Evolutionary conservation across 1,139 yeast species (phyloP).

Genomic region (Saccharomyces hybrid): DNA sequence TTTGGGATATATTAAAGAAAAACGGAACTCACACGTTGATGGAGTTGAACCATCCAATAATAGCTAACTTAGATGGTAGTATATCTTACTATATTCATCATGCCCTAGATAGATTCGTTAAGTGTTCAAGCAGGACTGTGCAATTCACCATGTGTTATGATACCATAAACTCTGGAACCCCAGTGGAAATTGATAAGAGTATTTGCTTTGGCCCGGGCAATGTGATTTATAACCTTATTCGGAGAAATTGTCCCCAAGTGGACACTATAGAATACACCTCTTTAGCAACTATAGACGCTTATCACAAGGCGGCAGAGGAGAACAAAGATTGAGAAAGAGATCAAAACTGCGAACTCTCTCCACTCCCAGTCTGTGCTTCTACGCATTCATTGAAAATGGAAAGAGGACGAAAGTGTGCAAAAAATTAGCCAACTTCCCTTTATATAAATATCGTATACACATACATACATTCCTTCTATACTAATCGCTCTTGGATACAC

Average conservation of each 20-base stretch:
- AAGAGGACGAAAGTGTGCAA: neutral
- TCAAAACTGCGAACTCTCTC: neutral
- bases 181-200: conserved; percentile 12
- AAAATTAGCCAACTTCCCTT: neutral
- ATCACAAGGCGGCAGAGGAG: conserved; percentile 5
- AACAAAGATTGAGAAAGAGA: neutral
- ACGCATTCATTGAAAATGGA: neutral
- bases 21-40: conserved; percentile 22
- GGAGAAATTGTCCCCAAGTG: conserved; percentile 21
- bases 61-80: conserved; percentile 28
- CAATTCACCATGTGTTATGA: conserved; percentile 29
- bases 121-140: conserved; percentile 29
- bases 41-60: conserved; percentile 23
- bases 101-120: conserved; percentile 30
- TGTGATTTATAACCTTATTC: conserved; percentile 24
- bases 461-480: neutral
- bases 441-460: neutral
- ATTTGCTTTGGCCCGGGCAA: conserved; percentile 29
- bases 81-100: conserved; percentile 22
- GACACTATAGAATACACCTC: conserved; percentile 22
- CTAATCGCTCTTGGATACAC: neutral
- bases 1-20: conserved; percentile 26
- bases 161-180: conserved; percentile 17
- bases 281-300: conserved; percentile 20
- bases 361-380: neutral